Base-by-base conservation (phyloP, 2,329 filamentous ascomycete genomes). In the Aphanocladium album region DNA sequence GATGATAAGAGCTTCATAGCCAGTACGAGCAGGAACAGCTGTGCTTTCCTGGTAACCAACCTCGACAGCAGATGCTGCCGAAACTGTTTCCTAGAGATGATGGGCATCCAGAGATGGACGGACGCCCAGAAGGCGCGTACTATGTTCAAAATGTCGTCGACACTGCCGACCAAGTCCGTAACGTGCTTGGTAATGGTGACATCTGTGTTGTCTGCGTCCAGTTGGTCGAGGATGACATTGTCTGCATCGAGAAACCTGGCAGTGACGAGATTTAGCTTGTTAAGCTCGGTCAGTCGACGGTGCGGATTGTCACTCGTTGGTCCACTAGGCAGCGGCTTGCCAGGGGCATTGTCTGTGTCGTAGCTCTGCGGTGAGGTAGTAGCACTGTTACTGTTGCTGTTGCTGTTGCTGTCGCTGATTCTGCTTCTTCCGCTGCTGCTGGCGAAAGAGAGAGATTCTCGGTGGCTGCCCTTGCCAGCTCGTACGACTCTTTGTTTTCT, bases 161-260 rank as follows among this genome's bases (percentile, higher is more conserved):
- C 16, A 17, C 47, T 51, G 47, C 47, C 47, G 3, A 51, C 47
- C 21, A 51, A 21, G 47, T 51, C 47, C 3, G 47, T 21, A 16
- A 30, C 47, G 17, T 27, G 21, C n/a, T 51, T 51, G 47, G 47
- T 27, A 16, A 39, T 39, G 9, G 35, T 17, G 35, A 39, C 52
- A 45, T 63, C 43, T 2, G 19, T 6, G 14, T 61, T 61, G n/a
- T 33, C 25, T 8, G 60, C 33, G 16, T 52, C 46, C 25, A 63
- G 27, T 19, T 59, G 62, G 35, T 59, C 62, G 8, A 33, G 60
- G 19, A 33, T 47, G 45, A 63, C 61, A n/a, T 56, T 39, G 1
- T 61, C 62, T 14, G 62, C 59, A 11, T 63, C 62, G 0, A 63
- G 35, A 30, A 63, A 63, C 19, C 62, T 30, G 33, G 60, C 62